Conservation (phyloP, 129 eudicot species). For the Escallonia herrerae region DNA sequence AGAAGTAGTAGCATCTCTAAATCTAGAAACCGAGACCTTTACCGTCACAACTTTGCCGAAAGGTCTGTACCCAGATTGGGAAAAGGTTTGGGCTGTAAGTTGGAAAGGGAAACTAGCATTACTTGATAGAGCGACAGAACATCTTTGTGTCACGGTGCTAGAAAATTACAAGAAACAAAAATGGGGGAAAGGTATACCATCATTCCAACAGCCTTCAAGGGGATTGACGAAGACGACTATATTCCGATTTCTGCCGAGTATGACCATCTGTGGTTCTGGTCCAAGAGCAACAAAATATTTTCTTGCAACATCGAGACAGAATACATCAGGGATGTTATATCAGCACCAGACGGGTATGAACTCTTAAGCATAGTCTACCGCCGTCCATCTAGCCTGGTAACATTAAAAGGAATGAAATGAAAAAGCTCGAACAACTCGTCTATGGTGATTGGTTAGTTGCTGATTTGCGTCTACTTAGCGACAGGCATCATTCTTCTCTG, state of each 20-base stretch:
- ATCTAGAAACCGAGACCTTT: constrained; percentile 15
- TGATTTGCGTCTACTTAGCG: background rate
- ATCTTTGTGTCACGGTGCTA: constrained; percentile 11
- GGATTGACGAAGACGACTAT: background rate
- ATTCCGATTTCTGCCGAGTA: background rate
- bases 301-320: constrained; percentile 7
- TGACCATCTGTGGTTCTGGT: constrained; percentile 13
- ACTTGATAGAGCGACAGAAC: background rate
- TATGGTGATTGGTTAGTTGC: background rate
- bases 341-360: background rate
- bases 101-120: constrained; percentile 7
- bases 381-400: background rate
- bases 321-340: background rate
- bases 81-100: background rate
- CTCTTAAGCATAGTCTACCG: background rate
- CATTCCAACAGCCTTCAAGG: constrained; percentile 7
- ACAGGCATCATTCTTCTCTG: background rate
- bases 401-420: constrained; percentile 9
- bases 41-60: background rate
- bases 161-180: constrained; percentile 15
- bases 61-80: background rate
- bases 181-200: constrained; percentile 8
- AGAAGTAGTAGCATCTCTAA: background rate
- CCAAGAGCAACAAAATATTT: constrained; percentile 4
- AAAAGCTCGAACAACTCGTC: background rate